Percentiles rank a stretch among this genome's conserved stretches.
Evolutionary conservation across 257 asterid genomes (phyloP).

Genomic region (Thymus mandschuricus): DNA sequence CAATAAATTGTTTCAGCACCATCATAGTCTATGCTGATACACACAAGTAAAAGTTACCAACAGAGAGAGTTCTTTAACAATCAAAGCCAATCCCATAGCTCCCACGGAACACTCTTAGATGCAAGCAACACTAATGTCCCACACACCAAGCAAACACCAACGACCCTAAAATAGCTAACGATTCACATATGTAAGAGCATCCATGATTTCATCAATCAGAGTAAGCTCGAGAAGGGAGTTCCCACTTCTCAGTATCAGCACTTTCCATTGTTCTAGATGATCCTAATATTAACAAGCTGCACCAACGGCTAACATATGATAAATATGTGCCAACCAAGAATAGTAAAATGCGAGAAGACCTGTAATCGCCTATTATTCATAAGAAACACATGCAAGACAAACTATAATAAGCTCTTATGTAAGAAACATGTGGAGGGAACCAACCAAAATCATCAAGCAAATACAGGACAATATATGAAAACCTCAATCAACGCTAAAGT

Average conservation of each 20-base stretch:
- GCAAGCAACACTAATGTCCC: background rate
- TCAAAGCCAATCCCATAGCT: background rate
- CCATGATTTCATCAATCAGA: too few species aligned
- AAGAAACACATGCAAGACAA: background rate
- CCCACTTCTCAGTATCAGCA: background rate
- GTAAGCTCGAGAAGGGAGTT: background rate
- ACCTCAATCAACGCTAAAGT: too few species aligned
- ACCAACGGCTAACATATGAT: background rate
- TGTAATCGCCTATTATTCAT: background rate
- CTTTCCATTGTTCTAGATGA: background rate
- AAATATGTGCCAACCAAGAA: background rate
- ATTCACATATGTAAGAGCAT: background rate
- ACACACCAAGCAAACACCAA: background rate
- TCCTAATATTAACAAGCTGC: background rate
- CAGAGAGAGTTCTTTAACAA: background rate
- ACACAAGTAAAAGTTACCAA: background rate
- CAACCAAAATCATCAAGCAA: slow-evolving; percentile 3
- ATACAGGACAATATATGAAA: too few species aligned
- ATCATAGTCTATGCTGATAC: background rate
- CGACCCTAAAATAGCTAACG: background rate
- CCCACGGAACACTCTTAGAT: slow-evolving; percentile 1
- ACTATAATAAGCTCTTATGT: background rate
- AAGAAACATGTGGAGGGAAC: slow-evolving; percentile 10
- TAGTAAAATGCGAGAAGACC: background rate
- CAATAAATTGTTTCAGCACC: background rate